phyloP scores from a whole-genome alignment of 1,139 yeast genomes.

The Lodderomyces jiufengensis region DNA sequence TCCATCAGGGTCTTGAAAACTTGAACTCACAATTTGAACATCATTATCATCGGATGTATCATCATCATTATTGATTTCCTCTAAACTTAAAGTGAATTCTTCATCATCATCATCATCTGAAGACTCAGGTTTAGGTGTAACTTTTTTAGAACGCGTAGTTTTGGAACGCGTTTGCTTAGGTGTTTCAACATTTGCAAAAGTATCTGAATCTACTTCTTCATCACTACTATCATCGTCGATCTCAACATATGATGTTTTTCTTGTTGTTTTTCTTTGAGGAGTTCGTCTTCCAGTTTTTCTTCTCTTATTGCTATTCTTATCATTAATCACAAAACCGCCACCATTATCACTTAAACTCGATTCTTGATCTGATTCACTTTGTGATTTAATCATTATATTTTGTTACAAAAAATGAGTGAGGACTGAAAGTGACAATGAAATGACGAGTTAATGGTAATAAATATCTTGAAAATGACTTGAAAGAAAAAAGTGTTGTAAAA shows the following conservation, averaged over 20 bases:
- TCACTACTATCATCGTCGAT: conserved; percentile 14
- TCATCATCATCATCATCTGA: conserved; percentile 16
- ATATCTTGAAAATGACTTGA: not conserved
- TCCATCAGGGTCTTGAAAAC: conserved; percentile 17
- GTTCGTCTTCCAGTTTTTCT: conserved; percentile 14
- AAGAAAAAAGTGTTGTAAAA: not conserved
- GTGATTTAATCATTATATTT: not conserved
- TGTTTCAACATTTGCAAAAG: conserved; percentile 11
- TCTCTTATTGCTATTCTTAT: conserved; percentile 22
- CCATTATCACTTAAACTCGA: conserved; percentile 18
- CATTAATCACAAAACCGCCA: conserved; percentile 45
- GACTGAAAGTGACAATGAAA: too few species aligned
- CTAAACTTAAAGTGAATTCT: conserved; percentile 20
- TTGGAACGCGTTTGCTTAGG: conserved; percentile 12
- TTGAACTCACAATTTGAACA: conserved; percentile 17
- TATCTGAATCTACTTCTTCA: conserved; percentile 11
- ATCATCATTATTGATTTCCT: conserved; percentile 20
- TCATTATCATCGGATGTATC: conserved; percentile 24
- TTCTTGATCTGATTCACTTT: conserved; percentile 8
- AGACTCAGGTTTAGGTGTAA: not conserved
- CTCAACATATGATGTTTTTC: conserved; percentile 20
- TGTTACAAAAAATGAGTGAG: not conserved
- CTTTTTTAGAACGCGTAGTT: conserved; percentile 10
- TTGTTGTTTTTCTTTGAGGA: conserved; percentile 17
- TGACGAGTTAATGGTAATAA: not conserved